Conservation (phyloP, 179 eudicot genomes). For the Silene noctiflora region DNA sequence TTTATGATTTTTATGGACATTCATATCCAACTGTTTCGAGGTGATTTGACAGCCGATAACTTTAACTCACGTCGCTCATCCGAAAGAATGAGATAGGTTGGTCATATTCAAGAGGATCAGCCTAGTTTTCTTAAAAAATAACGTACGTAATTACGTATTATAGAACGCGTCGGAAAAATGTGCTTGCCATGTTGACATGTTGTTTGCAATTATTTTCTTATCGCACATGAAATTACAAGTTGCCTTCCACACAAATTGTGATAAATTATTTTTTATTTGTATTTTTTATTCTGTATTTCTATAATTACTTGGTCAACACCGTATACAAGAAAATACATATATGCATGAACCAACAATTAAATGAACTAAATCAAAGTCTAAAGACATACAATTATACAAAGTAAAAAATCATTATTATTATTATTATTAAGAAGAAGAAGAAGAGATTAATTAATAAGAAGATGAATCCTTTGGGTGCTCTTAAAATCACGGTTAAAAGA, state of each 20-base stretch:
- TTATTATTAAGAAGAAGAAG: neutral
- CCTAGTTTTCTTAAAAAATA: too few relatives aligned
- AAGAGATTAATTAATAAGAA: neutral
- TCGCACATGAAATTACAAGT: slow-evolving; percentile 5
- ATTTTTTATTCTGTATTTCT: too few relatives aligned
- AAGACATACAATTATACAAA: neutral
- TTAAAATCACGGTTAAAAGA: slow-evolving; percentile 32
- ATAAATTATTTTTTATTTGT: neutral
- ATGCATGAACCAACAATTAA: neutral
- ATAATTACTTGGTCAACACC: neutral
- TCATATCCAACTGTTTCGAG: too few relatives aligned
- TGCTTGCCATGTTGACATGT: neutral
- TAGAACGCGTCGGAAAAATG: neutral
- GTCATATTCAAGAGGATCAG: too few relatives aligned
- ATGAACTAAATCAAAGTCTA: neutral
- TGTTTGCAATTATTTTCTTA: neutral
- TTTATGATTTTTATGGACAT: too few relatives aligned
- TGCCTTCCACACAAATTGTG: neutral
- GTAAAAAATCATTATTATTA: neutral
- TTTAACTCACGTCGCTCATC: too few relatives aligned
- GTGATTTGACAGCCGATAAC: too few relatives aligned
- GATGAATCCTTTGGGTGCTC: slow-evolving; percentile 31
- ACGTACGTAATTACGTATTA: neutral
- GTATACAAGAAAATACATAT: neutral
- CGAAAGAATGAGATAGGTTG: too few relatives aligned